A percentile compares a stretch with the other conserved stretches of the same genome.
Conservation (phyloP, 2,329 filamentous ascomycete genomes). For the Cladosporium phlei region DNA sequence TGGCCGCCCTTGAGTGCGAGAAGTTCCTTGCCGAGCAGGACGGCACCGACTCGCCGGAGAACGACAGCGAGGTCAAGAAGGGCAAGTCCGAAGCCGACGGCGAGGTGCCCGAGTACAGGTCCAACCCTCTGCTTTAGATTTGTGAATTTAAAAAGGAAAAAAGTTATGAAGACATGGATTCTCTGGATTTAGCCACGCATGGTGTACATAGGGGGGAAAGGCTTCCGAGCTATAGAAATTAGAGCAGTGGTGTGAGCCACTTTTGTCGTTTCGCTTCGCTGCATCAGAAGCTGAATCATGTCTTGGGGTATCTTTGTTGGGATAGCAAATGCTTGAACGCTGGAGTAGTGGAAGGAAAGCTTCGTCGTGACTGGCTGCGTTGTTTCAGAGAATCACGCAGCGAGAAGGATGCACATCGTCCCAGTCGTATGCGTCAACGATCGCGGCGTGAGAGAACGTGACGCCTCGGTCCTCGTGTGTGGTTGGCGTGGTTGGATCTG, state of each 20-base stretch:
- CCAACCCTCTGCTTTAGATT: slow-evolving; percentile 61
- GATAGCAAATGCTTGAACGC: neutral
- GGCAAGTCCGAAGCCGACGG: slow-evolving; percentile 44
- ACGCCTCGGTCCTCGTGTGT: neutral
- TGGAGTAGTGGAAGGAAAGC: neutral
- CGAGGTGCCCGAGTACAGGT: slow-evolving; percentile 57
- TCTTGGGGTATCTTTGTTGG: neutral
- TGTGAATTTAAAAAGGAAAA: too few species aligned
- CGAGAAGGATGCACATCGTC: slow-evolving; percentile 14
- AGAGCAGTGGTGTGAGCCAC: too few species aligned
- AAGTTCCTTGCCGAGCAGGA: slow-evolving; percentile 81
- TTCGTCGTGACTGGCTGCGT: neutral
- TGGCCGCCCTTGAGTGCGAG: slow-evolving; percentile 93
- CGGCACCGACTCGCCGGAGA: slow-evolving; percentile 50
- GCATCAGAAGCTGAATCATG: too few species aligned
- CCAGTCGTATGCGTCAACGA: slow-evolving; percentile 10
- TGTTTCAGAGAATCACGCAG: slow-evolving; percentile 5
- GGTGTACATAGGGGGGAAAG: slow-evolving; percentile 7
- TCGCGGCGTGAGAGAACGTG: neutral
- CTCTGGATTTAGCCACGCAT: slow-evolving; percentile 2
- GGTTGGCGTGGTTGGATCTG: neutral
- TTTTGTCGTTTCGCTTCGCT: too few species aligned
- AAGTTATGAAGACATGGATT: neutral
- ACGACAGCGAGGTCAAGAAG: slow-evolving; percentile 47
- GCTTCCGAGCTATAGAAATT: slow-evolving; percentile 6